Evolutionary conservation across 441 rosid genomes (phyloP).

Genomic region (Pelargonium citronellum): DNA sequence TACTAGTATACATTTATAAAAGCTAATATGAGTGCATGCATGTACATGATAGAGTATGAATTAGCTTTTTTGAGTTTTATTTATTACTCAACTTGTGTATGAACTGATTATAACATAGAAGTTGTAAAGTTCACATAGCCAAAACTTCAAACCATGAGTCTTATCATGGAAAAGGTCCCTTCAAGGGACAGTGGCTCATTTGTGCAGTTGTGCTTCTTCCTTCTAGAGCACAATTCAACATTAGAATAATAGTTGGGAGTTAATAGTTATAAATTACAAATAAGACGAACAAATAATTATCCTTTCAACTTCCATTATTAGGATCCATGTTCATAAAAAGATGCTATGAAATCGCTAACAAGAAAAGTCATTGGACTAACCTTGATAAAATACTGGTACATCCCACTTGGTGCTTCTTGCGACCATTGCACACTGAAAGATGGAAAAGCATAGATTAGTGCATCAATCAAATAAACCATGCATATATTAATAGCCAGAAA

Average conservation of each 20-base stretch:
- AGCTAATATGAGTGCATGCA: neutral
- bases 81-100: neutral
- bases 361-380: constrained; percentile 30
- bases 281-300: neutral
- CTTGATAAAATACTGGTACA: constrained; percentile 97
- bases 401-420: constrained; percentile 79
- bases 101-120: neutral
- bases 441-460: neutral
- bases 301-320: neutral
- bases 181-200: neutral
- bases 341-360: neutral
- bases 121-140: neutral
- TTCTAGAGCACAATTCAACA: neutral
- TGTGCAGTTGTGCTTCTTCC: neutral
- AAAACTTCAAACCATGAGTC: neutral
- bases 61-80: neutral
- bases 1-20: neutral
- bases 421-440: constrained; percentile 69
- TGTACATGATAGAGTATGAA: neutral
- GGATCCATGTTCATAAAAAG: neutral
- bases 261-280: neutral
- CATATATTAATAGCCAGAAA: constrained; percentile 8
- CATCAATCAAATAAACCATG: neutral
- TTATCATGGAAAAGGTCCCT: neutral
- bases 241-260: neutral